A percentile compares a stretch with the other conserved stretches of the same genome.
These are phyloP conservation scores for Pogostemon cablin DNA, from an alignment of 257 asterid species.

Conservation along the genomic window DNA sequence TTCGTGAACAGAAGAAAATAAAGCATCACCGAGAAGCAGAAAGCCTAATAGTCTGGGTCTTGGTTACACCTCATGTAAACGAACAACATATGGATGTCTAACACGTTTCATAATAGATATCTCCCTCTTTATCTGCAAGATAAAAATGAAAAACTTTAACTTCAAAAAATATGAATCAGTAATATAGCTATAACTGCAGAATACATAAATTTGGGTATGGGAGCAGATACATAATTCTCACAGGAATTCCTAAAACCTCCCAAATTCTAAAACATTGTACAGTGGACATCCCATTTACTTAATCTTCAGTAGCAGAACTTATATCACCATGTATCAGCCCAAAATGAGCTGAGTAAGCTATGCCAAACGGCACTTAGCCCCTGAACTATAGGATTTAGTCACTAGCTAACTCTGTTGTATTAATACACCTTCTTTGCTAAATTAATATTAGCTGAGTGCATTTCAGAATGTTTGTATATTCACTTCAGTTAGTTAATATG, in stretches of 20 bases:
- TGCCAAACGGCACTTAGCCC: background rate
- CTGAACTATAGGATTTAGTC: background rate
- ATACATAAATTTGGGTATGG: background rate
- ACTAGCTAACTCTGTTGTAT: background rate
- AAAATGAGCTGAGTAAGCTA: background rate
- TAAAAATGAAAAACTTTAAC: constrained; percentile 31
- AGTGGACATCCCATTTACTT: background rate
- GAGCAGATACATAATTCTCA: constrained; percentile 1
- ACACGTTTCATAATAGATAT: constrained; percentile 97
- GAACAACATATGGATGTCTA: constrained; percentile 87
- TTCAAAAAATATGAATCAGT: constrained; percentile 12
- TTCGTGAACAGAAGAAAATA: constrained; percentile 13
- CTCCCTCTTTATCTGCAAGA: constrained; percentile 92
- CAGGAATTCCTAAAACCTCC: background rate
- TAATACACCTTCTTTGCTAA: background rate
- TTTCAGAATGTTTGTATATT: background rate
- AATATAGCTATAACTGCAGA: constrained; percentile 16
- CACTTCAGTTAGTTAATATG: background rate
- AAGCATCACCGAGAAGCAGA: constrained; percentile 17
- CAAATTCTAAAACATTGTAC: constrained; percentile 8
- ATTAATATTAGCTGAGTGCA: background rate
- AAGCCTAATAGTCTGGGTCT: constrained; percentile 33
- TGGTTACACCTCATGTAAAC: constrained; percentile 82
- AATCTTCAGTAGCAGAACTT: background rate
- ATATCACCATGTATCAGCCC: background rate